phyloP scores from a whole-genome alignment of 2,329 filamentous ascomycete species.

The Zymoseptoria ardabiliae region DNA sequence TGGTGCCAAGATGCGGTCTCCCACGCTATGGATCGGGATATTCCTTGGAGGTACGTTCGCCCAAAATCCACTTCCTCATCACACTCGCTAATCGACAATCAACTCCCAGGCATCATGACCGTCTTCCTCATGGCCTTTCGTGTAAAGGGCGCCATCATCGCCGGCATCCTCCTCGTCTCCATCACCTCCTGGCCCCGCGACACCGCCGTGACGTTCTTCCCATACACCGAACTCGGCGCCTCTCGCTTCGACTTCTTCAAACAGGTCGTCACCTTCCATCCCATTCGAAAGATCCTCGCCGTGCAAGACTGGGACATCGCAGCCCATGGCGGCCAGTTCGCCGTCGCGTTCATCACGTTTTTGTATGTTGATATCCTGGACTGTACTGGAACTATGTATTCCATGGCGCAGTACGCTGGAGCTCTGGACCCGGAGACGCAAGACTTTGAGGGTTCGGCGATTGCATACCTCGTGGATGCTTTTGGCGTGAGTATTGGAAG shows the following conservation, averaged over 20 bases:
- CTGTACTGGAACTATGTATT: conserved; percentile 78
- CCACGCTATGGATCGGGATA: conserved; percentile 80
- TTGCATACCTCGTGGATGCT: conserved; percentile 79
- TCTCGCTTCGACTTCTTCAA: conserved; percentile 78
- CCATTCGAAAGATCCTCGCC: conserved; percentile 60
- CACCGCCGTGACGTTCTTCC: conserved; percentile 74
- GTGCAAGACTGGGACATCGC: conserved; percentile 69
- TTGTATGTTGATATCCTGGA: conserved; percentile 87
- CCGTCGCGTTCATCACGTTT: conserved; percentile 78
- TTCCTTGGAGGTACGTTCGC: conserved; percentile 60
- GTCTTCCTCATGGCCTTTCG: conserved; percentile 76
- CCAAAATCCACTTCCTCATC: no score
- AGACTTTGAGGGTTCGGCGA: conserved; percentile 78
- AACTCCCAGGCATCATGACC: conserved; percentile 51
- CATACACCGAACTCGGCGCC: conserved; percentile 61
- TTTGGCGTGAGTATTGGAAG: conserved; percentile 74
- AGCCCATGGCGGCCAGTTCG: conserved; percentile 66
- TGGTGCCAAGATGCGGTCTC: conserved; percentile 69
- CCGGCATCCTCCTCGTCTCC: conserved; percentile 73
- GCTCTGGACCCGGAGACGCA: conserved; percentile 74
- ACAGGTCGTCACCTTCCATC: conserved; percentile 76
- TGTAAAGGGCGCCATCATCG: conserved; percentile 79
- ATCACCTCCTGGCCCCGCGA: conserved; percentile 81
- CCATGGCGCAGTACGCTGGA: conserved; percentile 78
- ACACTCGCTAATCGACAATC: no score